phyloP scores from a whole-genome alignment of 352 stramenopile genomes.

The Phytophthora pisi region DNA sequence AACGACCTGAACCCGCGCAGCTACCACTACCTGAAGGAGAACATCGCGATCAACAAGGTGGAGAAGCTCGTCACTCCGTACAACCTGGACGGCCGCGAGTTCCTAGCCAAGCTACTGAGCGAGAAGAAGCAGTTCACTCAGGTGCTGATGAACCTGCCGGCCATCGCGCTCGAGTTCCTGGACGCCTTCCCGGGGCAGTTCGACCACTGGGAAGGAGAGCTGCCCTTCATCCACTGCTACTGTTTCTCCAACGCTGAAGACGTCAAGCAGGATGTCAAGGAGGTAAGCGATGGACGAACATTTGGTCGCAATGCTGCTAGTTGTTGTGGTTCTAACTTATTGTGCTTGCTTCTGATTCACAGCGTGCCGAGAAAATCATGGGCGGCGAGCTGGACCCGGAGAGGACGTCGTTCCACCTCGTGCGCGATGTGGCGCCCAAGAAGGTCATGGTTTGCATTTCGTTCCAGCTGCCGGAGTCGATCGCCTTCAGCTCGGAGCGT shows the following conservation, averaged over 20 bases:
- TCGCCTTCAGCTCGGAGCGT: constrained; percentile 66
- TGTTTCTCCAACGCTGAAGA: constrained; percentile 93
- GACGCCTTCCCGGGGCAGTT: constrained; percentile 72
- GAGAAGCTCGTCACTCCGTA: constrained; percentile 74
- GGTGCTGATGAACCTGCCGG: constrained; percentile 97
- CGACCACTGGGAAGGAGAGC: constrained; percentile 67
- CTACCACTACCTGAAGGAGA: constrained; percentile 91
- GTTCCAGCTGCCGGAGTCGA: constrained; percentile 89
- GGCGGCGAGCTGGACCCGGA: constrained; percentile 58
- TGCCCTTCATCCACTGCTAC: constrained; percentile 94
- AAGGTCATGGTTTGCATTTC: constrained; percentile 98
- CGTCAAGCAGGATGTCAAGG: constrained; percentile 66
- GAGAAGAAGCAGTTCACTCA: constrained; percentile 85
- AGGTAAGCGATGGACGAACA: constrained; percentile 41
- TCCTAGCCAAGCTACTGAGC: constrained; percentile 81
- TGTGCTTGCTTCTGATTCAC: constrained; percentile 16
- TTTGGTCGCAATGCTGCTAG: neutral
- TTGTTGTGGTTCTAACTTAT: constrained; percentile 13
- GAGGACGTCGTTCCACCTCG: constrained; percentile 78
- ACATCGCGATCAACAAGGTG: constrained; percentile 93
- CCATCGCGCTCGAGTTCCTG: constrained; percentile 94
- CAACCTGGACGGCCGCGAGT: constrained; percentile 95
- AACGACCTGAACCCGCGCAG: constrained; percentile 95
- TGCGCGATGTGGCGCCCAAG: constrained; percentile 96
- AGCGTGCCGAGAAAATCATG: constrained; percentile 75